Percentiles rank a stretch among this genome's conserved stretches.
Conservation (phyloP, 164 flowering plant species). For the Cinnamomum micranthum region DNA sequence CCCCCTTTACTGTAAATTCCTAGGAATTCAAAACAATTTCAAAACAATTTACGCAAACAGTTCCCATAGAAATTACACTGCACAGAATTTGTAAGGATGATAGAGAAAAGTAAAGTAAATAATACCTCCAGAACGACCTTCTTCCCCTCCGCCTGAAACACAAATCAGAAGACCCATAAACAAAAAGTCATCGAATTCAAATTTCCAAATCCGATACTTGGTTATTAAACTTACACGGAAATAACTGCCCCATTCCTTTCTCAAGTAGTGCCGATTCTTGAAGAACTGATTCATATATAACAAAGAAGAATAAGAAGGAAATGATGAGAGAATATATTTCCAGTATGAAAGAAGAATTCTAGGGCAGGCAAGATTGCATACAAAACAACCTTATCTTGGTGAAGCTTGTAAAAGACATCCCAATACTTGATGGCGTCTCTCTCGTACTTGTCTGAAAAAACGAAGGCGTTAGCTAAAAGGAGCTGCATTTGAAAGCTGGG, state of each 20-base stretch:
- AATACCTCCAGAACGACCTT: constrained; percentile 64
- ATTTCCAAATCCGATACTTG: not conserved
- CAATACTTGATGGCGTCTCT: constrained; percentile 90
- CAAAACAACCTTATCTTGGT: constrained; percentile 61
- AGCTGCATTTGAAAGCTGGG: not conserved
- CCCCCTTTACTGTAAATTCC: too few relatives aligned
- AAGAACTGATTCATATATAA: constrained; percentile 56
- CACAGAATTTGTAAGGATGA: not conserved
- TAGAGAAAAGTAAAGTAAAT: not conserved
- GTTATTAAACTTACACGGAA: constrained; percentile 57
- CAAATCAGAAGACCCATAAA: not conserved
- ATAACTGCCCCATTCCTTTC: constrained; percentile 89
- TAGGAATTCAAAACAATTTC: too few relatives aligned
- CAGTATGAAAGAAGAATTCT: not conserved
- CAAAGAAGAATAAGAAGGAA: not conserved
- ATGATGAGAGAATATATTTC: not conserved
- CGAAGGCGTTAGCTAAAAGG: not conserved
- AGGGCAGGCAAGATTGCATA: not conserved
- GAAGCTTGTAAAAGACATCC: constrained; percentile 90
- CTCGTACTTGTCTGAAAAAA: constrained; percentile 68
- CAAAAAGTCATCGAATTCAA: not conserved
- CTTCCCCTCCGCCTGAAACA: constrained; percentile 45
- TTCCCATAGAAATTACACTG: too few relatives aligned
- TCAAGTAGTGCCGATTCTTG: constrained; percentile 93
- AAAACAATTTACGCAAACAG: too few relatives aligned